These are phyloP conservation scores for Fusarium nurragi DNA, from an alignment of 2,329 filamentous ascomycete genomes.

Conservation along the genomic window DNA sequence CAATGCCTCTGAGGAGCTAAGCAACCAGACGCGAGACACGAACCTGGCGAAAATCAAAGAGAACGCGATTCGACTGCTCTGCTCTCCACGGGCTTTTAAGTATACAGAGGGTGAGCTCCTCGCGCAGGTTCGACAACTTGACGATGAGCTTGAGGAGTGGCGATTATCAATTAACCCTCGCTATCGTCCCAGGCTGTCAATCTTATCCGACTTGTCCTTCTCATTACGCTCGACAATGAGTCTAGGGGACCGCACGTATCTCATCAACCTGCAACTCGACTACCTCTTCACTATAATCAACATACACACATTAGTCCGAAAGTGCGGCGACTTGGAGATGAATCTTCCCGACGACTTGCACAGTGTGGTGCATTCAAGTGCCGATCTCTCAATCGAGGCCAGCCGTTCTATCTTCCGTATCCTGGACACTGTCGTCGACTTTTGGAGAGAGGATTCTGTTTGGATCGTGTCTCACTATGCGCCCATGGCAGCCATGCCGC, in stretches of 20 bases:
- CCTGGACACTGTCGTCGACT: slow-evolving; percentile 23
- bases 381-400: slow-evolving; percentile 32
- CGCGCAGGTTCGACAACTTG: slow-evolving; percentile 42
- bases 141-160: slow-evolving; percentile 49
- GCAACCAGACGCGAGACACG: slow-evolving; percentile 12
- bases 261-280: slow-evolving; percentile 29
- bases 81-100: slow-evolving; percentile 24
- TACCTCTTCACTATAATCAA: slow-evolving; percentile 36
- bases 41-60: slow-evolving; percentile 30
- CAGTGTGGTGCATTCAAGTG: slow-evolving; percentile 29
- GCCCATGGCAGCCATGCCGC: slow-evolving; percentile 31
- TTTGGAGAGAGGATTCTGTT: slow-evolving; percentile 30
- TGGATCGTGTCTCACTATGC: slow-evolving; percentile 35
- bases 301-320: slow-evolving; percentile 30
- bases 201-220: slow-evolving; percentile 15
- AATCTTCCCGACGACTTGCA: slow-evolving; percentile 33
- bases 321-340: slow-evolving; percentile 27
- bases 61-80: slow-evolving; percentile 22
- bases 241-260: slow-evolving; percentile 18
- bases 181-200: slow-evolving; percentile 27
- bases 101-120: slow-evolving; percentile 40
- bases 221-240: slow-evolving; percentile 2
- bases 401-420: slow-evolving; percentile 33
- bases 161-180: slow-evolving; percentile 38
- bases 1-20: slow-evolving; percentile 15